A percentile compares a stretch with the other conserved stretches of the same genome.
phyloP scores from a whole-genome alignment of 1,284 basidiomycete species.

The Apiotrichum gamsii region DNA sequence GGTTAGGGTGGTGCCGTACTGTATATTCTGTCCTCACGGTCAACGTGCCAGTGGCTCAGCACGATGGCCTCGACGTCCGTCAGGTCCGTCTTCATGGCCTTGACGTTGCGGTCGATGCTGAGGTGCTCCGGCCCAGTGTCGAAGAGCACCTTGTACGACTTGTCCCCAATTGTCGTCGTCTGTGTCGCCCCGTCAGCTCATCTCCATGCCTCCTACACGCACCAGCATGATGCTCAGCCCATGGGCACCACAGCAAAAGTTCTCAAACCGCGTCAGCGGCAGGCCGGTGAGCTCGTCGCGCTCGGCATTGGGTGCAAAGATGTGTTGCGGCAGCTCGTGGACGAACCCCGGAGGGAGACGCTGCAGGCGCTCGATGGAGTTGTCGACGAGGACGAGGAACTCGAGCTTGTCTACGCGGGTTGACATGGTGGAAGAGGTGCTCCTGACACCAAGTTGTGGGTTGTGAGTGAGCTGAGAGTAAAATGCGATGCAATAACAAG shows the following conservation, averaged over 20 bases:
- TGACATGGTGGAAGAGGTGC: not conserved
- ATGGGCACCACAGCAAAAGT: constrained; percentile 75
- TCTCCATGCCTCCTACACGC: constrained; percentile 34
- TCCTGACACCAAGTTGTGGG: no score
- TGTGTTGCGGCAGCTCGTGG: constrained; percentile 62
- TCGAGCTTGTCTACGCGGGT: constrained; percentile 36
- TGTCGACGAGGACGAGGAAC: constrained; percentile 37
- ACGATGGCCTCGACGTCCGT: constrained; percentile 59
- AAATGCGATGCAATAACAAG: no score
- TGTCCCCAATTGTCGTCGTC: constrained; percentile 46
- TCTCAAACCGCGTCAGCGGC: constrained; percentile 63
- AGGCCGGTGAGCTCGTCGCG: constrained; percentile 52
- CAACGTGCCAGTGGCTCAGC: constrained; percentile 75
- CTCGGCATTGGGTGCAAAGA: constrained; percentile 46
- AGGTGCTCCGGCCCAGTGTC: constrained; percentile 72
- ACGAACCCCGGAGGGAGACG: constrained; percentile 68
- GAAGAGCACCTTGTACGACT: constrained; percentile 58
- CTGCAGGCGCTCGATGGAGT: constrained; percentile 57
- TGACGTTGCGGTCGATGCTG: constrained; percentile 63
- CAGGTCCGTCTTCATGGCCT: constrained; percentile 56
- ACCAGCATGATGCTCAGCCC: constrained; percentile 72
- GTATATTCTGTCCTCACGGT: constrained; percentile 49
- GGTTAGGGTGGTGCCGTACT: no score
- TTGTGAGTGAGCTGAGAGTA: no score
- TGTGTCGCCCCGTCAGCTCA: constrained; percentile 2